A percentile compares a stretch with the other conserved stretches of the same genome.
Conservation (phyloP, 768 basidiomycete species). For the Naganishia onofrii region DNA sequence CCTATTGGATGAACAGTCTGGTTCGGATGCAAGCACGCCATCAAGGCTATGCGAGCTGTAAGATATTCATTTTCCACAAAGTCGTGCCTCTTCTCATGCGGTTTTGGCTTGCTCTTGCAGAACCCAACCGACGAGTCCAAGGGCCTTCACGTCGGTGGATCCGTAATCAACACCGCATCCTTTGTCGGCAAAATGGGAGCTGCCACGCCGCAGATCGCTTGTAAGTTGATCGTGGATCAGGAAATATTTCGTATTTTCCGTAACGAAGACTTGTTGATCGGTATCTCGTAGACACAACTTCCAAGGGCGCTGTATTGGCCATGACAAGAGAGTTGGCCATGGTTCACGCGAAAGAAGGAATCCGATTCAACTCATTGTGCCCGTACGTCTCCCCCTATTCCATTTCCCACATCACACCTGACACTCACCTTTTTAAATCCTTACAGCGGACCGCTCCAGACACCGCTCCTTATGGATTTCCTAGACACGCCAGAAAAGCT, state of each 20-base stretch:
- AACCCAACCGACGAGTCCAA: constrained; percentile 79
- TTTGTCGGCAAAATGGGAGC: constrained; percentile 95
- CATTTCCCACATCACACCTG: neutral
- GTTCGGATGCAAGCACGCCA: constrained; percentile 99
- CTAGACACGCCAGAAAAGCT: constrained; percentile 93
- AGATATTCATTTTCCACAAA: constrained; percentile 26
- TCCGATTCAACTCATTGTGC: constrained; percentile 91
- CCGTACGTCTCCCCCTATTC: constrained; percentile 67
- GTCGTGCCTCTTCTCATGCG: constrained; percentile 14
- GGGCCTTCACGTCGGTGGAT: constrained; percentile 67
- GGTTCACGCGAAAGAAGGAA: constrained; percentile 96
- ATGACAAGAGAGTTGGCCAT: constrained; percentile 98
- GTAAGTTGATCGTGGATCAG: constrained; percentile 60
- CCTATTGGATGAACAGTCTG: constrained; percentile 60
- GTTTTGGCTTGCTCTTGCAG: constrained; percentile 27
- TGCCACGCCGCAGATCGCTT: constrained; percentile 97
- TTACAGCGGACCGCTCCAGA: constrained; percentile 83
- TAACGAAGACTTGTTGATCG: neutral
- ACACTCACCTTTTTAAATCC: constrained; percentile 15
- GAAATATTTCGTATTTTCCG: no score
- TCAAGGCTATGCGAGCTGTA: constrained; percentile 82
- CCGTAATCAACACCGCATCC: constrained; percentile 96
- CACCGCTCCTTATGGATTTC: constrained; percentile 97
- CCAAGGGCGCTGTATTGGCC: constrained; percentile 96
- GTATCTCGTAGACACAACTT: constrained; percentile 72